phyloP scores from a whole-genome alignment of 2,329 filamentous ascomycete species.

The Colletotrichum trifolii region DNA sequence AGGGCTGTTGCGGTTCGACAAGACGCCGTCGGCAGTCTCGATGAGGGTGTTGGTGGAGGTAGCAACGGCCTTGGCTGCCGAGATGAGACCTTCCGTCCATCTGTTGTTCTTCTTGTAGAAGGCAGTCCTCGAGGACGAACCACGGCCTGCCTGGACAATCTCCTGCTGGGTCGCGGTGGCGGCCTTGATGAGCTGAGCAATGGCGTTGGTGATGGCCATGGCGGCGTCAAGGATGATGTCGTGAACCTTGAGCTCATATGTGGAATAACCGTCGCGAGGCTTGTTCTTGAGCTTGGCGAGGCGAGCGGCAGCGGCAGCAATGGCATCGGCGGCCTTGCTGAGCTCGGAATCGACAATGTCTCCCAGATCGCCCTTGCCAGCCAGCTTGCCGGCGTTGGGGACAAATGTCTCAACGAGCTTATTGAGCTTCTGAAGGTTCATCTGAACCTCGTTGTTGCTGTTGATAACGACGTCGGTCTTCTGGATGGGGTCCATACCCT shows the following conservation, averaged over 20 bases:
- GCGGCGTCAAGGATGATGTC: slow-evolving; percentile 95
- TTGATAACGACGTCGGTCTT: slow-evolving; percentile 98
- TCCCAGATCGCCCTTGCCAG: slow-evolving; percentile 85
- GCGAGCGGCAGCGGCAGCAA: slow-evolving; percentile 89
- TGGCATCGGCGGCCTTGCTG: slow-evolving; percentile 93
- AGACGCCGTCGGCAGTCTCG: slow-evolving; percentile 96
- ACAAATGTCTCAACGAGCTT: slow-evolving; percentile 94
- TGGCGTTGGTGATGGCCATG: slow-evolving; percentile 91
- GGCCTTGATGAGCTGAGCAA: slow-evolving; percentile 93
- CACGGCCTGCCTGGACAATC: slow-evolving; percentile 93
- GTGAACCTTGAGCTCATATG: slow-evolving; percentile 95
- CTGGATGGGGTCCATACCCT: slow-evolving; percentile 88
- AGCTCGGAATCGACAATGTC: slow-evolving; percentile 94
- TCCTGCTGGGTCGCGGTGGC: slow-evolving; percentile 94
- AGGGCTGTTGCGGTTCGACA: slow-evolving; percentile 89
- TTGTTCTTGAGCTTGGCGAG: slow-evolving; percentile 95
- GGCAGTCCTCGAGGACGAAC: slow-evolving; percentile 85
- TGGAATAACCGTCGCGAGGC: slow-evolving; percentile 93
- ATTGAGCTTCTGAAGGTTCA: slow-evolving; percentile 91
- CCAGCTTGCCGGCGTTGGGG: slow-evolving; percentile 85
- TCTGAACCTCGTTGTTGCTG: slow-evolving; percentile 95
- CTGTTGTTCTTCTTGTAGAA: slow-evolving; percentile 99
- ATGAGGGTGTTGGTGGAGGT: slow-evolving; percentile 94
- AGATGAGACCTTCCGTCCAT: slow-evolving; percentile 98
- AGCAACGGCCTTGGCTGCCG: slow-evolving; percentile 95